phyloP scores from a whole-genome alignment of 2,329 filamentous ascomycete genomes.

The Aspergillus quadricinctus region DNA sequence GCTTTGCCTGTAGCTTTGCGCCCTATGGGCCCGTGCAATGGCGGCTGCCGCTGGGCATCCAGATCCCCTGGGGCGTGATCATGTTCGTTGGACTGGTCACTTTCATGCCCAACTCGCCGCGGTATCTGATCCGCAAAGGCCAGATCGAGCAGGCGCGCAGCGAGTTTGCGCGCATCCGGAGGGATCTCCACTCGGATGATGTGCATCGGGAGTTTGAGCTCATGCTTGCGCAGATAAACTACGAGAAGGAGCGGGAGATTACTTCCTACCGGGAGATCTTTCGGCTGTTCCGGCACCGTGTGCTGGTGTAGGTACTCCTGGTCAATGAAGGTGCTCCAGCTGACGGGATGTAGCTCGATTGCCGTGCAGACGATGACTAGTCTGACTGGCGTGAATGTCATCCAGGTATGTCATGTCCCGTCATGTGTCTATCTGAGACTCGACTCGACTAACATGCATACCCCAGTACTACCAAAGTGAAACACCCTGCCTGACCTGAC shows the following conservation, averaged over 20 bases:
- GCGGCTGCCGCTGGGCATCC: constrained; percentile 52
- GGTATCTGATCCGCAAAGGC: constrained; percentile 49
- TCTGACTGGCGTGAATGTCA: constrained; percentile 56
- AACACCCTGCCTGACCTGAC: constrained; percentile 4
- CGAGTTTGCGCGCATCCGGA: constrained; percentile 48
- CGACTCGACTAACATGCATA: neutral
- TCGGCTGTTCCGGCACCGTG: constrained; percentile 48
- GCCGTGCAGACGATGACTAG: constrained; percentile 56
- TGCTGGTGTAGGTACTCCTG: constrained; percentile 41
- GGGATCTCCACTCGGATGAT: constrained; percentile 43
- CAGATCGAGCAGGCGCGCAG: constrained; percentile 46
- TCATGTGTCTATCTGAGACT: neutral
- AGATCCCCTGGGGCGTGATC: constrained; percentile 54
- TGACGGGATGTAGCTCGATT: constrained; percentile 39
- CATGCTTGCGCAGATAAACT: constrained; percentile 54
- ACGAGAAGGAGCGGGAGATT: constrained; percentile 54
- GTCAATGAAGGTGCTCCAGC: neutral
- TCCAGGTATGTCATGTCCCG: constrained; percentile 38
- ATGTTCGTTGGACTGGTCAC: constrained; percentile 52
- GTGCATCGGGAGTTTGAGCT: constrained; percentile 49
- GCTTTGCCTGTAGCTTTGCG: constrained; percentile 52
- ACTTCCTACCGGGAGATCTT: constrained; percentile 51
- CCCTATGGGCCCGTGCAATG: constrained; percentile 52
- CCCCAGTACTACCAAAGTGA: constrained; percentile 31
- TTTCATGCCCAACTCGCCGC: constrained; percentile 55